phyloP scores from a whole-genome alignment of 2,329 filamentous ascomycete genomes.

The Alternaria atra region DNA sequence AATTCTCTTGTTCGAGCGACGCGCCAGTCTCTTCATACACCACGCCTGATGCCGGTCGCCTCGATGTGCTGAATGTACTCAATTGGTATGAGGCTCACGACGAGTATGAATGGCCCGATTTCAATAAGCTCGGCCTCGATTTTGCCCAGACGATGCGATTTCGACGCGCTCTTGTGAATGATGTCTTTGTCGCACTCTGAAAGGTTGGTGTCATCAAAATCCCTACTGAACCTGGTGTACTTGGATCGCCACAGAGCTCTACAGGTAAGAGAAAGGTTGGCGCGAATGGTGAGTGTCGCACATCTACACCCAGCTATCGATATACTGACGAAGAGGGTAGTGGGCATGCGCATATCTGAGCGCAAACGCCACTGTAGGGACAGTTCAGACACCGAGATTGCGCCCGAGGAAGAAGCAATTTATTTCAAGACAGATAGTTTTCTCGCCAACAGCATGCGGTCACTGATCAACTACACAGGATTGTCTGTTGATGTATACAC shows the following conservation, averaged over 20 bases:
- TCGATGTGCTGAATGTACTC: constrained; percentile 17
- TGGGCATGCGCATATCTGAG: neutral
- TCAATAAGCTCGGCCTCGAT: constrained; percentile 18
- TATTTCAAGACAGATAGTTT: constrained; percentile 1
- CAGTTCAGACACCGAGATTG: neutral
- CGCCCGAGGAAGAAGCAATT: neutral
- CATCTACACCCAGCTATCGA: neutral
- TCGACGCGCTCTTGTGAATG: constrained; percentile 23
- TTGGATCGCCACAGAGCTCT: constrained; percentile 7
- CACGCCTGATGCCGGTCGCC: too few species aligned
- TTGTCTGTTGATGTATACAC: too few species aligned
- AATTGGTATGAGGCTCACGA: constrained; percentile 26
- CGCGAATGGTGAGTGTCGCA: neutral
- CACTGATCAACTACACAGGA: neutral
- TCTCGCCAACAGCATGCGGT: constrained; percentile 8
- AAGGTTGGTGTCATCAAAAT: constrained; percentile 13
- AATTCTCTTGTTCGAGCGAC: constrained; percentile 7
- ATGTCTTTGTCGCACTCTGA: constrained; percentile 23
- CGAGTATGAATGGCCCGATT: constrained; percentile 29
- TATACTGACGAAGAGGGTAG: neutral
- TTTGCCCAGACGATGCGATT: constrained; percentile 29
- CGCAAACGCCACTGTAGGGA: constrained; percentile 24
- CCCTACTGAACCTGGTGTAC: neutral
- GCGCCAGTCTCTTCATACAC: too few species aligned
- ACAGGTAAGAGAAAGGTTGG: neutral